Evolutionary conservation across 768 basidiomycete species (phyloP), one percentile per base, ranked within the genome.

Genomic region (Lanmaoa rubissima): DNA sequence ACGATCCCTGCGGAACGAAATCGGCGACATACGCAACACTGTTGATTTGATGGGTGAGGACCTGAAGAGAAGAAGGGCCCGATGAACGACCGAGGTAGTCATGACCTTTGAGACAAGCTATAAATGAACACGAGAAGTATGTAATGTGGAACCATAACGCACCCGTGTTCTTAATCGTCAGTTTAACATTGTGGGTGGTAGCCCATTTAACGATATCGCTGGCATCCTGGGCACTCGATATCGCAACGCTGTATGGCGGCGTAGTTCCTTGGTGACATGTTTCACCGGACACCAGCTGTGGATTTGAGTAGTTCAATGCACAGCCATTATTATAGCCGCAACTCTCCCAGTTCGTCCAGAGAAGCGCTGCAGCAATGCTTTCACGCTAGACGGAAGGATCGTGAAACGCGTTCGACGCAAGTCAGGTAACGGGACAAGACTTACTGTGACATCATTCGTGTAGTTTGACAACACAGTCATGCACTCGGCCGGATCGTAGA

Each of bases 101-200:
- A 21, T 65, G 63, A n/a, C 41, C 46, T 31, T 48, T 26, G 24
- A 12, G 21, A 48, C 9, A 43, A 12, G 17, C 11, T 6, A 12
- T 42, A 11, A 61, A 39, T 14, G 16, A 9, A 16, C 6, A 31
- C 6, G 21, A n/a, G 16, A 34, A 26, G 4, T 5, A 26, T 4
- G 14, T 14, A 7, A 10, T 3, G 0, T n/a, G 5, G 4, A 35
- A 40, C 14, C 3, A 44, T 14, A 40, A 21, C 56, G 3, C 14
- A 65, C 64, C 64, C 0, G 64, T 65, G 48, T 58, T 65, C 55
- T 65, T 65, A 12, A 65, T 50, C 1, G 64, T 63, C 10, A 66
- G 36, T 13, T 60, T 65, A 1, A 65, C 45, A 1, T 49, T 39
- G 41, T 65, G 56, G 0, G 40, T n/a, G 3, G 52, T 48, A 5